Conservation (phyloP, 2,329 filamentous ascomycete species). For the Scopulariopsis brevicaulis region DNA sequence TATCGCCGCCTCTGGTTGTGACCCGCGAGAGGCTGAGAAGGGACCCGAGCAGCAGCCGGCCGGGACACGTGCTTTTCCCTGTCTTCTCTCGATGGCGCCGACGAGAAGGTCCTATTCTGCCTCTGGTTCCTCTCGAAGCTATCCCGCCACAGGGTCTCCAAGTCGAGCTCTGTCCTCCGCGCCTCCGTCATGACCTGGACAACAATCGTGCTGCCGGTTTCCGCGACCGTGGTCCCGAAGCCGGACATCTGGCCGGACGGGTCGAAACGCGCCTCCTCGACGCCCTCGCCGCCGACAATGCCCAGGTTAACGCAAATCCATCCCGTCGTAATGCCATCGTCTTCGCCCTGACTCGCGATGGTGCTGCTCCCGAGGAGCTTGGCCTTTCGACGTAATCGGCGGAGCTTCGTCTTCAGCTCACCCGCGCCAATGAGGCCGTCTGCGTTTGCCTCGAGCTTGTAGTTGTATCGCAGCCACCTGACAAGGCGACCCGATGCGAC, state of each 20-base stretch:
- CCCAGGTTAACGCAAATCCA: slow-evolving; percentile 95
- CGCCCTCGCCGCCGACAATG: slow-evolving; percentile 45
- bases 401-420: slow-evolving; percentile 79
- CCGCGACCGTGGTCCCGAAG: slow-evolving; percentile 45
- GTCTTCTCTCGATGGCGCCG: background rate
- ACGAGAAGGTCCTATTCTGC: slow-evolving; percentile 12
- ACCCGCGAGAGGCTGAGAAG: background rate
- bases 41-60: background rate
- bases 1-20: background rate
- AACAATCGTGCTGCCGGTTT: slow-evolving; percentile 38
- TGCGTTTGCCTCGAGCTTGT: slow-evolving; percentile 64
- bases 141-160: slow-evolving; percentile 40
- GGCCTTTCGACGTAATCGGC: slow-evolving; percentile 68
- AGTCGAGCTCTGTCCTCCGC: slow-evolving; percentile 36
- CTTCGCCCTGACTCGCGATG: slow-evolving; percentile 50
- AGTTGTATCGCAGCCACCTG: slow-evolving; percentile 66
- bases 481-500: slow-evolving; percentile 83
- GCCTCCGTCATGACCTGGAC: slow-evolving; percentile 47
- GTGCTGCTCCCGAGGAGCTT: slow-evolving; percentile 67
- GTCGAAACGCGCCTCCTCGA: slow-evolving; percentile 31
- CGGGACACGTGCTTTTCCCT: background rate
- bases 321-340: slow-evolving; percentile 83
- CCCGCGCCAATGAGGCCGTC: slow-evolving; percentile 85
- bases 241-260: slow-evolving; percentile 55
- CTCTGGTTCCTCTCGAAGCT: slow-evolving; percentile 18